Conservation (phyloP, 805 yeast genomes). For the Torulaspora maleeae region DNA sequence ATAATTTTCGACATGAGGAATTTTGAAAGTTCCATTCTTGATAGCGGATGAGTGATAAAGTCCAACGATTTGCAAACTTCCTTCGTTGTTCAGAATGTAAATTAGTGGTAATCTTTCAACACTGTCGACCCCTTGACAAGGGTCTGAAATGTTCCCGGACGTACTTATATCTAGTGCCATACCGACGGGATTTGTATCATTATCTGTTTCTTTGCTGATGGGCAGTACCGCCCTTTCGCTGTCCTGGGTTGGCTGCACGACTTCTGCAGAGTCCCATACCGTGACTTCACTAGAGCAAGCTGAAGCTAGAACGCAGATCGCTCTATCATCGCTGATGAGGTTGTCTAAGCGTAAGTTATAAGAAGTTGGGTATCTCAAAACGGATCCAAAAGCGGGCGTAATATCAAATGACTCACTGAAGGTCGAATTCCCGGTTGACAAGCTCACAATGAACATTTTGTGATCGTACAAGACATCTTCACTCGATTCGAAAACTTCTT, state of each 20-base stretch:
- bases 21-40: slow-evolving; percentile 26
- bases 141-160: slow-evolving; percentile 42
- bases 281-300: slow-evolving; percentile 63
- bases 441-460: slow-evolving; percentile 23
- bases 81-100: slow-evolving; percentile 58
- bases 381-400: slow-evolving; percentile 50
- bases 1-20: background rate
- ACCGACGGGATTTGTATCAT: slow-evolving; percentile 71
- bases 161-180: slow-evolving; percentile 55
- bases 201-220: slow-evolving; percentile 56
- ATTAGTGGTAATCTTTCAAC: slow-evolving; percentile 62
- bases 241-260: slow-evolving; percentile 57
- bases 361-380: slow-evolving; percentile 43
- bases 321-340: slow-evolving; percentile 39
- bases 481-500: slow-evolving; percentile 20
- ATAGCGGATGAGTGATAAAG: slow-evolving; percentile 54
- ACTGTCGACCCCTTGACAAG: slow-evolving; percentile 54
- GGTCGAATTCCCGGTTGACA: background rate
- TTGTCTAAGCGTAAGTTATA: slow-evolving; percentile 41
- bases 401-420: slow-evolving; percentile 41
- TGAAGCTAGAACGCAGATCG: slow-evolving; percentile 48
- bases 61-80: slow-evolving; percentile 60
- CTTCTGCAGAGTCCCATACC: slow-evolving; percentile 38
- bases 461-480: slow-evolving; percentile 30
- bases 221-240: slow-evolving; percentile 71